phyloP scores from a whole-genome alignment of 2,329 filamentous ascomycete species.

The Ascochyta rabiei region DNA sequence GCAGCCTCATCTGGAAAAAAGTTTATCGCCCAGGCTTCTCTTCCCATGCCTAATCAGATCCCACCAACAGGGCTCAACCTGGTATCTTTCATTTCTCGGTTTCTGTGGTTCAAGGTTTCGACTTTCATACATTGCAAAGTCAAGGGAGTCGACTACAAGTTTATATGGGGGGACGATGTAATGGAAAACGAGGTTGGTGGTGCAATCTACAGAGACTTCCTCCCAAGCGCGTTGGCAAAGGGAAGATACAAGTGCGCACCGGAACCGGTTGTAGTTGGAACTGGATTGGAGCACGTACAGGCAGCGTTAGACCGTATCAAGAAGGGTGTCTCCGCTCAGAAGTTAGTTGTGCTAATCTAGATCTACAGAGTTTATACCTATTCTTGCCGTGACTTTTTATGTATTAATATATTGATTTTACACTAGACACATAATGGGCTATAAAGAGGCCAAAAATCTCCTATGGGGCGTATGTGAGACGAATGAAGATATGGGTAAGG shows the following conservation, averaged over 20 bases:
- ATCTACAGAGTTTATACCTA: too few relatives aligned
- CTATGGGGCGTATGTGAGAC: too few relatives aligned
- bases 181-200: conserved; percentile 6
- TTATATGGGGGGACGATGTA: conserved; percentile 11
- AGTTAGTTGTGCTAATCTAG: conserved; percentile 6
- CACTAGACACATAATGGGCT: too few relatives aligned
- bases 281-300: conserved; percentile 29
- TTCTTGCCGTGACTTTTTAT: too few relatives aligned
- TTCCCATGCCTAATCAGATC: conserved; percentile 3
- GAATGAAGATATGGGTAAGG: too few relatives aligned
- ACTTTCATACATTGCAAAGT: conserved; percentile 17
- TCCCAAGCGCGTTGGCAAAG: conserved; percentile 21
- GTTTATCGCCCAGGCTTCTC: conserved; percentile 18
- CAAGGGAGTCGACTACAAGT: conserved; percentile 17
- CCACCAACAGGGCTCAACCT: conserved; percentile 11
- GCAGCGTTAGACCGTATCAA: conserved; percentile 21
- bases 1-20: conserved; percentile 15
- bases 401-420: too few relatives aligned
- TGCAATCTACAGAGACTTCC: conserved; percentile 10
- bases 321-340: conserved; percentile 5
- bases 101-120: conserved; percentile 15
- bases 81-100: conserved; percentile 7
- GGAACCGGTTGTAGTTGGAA: conserved; percentile 21
- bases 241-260: conserved; percentile 18
- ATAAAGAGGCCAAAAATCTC: too few relatives aligned